phyloP scores from a whole-genome alignment of 2,329 filamentous ascomycete genomes.

The Chlorencoelia australis region DNA sequence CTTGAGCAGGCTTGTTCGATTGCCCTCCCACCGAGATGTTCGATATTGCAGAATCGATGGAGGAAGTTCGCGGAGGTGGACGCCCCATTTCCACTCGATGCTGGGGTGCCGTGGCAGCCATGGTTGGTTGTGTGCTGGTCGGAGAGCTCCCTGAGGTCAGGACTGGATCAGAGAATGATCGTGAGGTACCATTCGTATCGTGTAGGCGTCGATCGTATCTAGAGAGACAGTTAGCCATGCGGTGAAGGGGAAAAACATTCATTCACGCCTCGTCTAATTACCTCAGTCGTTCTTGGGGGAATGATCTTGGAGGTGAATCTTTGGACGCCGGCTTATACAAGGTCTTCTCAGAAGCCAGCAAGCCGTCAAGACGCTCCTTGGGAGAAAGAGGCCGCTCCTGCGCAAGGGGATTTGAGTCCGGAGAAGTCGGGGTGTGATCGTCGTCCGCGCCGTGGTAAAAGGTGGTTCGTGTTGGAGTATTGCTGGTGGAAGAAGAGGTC shows the following conservation, averaged over 20 bases:
- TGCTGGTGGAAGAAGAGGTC: conserved; percentile 21
- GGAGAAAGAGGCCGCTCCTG: conserved; percentile 23
- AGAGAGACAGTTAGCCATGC: conserved; percentile 3
- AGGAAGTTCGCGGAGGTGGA: conserved; percentile 60
- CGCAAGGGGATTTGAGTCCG: conserved; percentile 9
- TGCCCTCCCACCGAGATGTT: conserved; percentile 54
- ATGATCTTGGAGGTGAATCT: no score
- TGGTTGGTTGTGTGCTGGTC: conserved; percentile 15
- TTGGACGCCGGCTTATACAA: conserved; percentile 25
- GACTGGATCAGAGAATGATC: conserved; percentile 27
- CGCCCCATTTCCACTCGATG: conserved; percentile 24
- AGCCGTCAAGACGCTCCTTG: conserved; percentile 28
- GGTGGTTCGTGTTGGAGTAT: conserved; percentile 24
- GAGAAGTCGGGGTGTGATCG: conserved; percentile 12
- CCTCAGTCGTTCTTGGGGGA: no score
- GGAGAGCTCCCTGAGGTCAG: conserved; percentile 16
- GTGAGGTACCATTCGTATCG: conserved; percentile 22
- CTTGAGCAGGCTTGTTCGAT: conserved; percentile 47
- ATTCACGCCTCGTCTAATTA: no score
- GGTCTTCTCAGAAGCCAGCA: conserved; percentile 26
- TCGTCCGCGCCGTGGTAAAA: conserved; percentile 18
- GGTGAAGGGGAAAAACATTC: not conserved
- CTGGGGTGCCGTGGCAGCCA: conserved; percentile 22
- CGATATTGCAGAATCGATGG: conserved; percentile 89
- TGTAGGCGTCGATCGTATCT: conserved; percentile 18